A percentile compares a stretch with the other conserved stretches of the same genome.
Evolutionary conservation across 805 yeast genomes (phyloP).

Genomic region (Barnettozyma pratensis): DNA sequence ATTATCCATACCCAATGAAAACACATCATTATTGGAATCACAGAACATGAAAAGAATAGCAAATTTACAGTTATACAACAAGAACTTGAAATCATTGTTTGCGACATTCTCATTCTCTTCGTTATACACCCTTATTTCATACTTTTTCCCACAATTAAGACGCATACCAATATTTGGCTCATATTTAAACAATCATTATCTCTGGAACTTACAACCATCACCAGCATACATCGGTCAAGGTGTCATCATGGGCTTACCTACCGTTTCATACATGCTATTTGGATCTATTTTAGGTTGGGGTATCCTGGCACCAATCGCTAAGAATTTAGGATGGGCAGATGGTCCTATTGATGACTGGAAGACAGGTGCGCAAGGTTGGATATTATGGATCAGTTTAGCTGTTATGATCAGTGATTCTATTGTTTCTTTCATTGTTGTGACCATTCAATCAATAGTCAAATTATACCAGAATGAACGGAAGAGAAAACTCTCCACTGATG

Average conservation of each 20-base stretch:
- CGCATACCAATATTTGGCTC: constrained; percentile 74
- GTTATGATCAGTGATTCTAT: constrained; percentile 92
- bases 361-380: constrained; percentile 95
- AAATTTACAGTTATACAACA: constrained; percentile 33
- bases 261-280: constrained; percentile 84
- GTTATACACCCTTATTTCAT: constrained; percentile 62
- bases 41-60: constrained; percentile 24
- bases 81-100: constrained; percentile 56
- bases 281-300: constrained; percentile 94
- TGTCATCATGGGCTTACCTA: constrained; percentile 91
- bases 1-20: constrained; percentile 4
- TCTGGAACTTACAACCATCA: constrained; percentile 91
- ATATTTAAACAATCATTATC: constrained; percentile 52
- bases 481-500: background rate
- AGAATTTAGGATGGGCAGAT: constrained; percentile 75
- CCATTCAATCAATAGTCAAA: constrained; percentile 36
- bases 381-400: constrained; percentile 86
- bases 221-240: constrained; percentile 99
- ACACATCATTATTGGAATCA: constrained; percentile 26
- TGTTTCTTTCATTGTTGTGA: constrained; percentile 67
- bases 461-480: constrained; percentile 5
- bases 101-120: constrained; percentile 68
- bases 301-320: constrained; percentile 75
- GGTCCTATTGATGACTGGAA: constrained; percentile 92
- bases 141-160: constrained; percentile 65